Base-by-base conservation (phyloP, 2,329 filamentous ascomycete species). In the Hortaea sp. region DNA sequence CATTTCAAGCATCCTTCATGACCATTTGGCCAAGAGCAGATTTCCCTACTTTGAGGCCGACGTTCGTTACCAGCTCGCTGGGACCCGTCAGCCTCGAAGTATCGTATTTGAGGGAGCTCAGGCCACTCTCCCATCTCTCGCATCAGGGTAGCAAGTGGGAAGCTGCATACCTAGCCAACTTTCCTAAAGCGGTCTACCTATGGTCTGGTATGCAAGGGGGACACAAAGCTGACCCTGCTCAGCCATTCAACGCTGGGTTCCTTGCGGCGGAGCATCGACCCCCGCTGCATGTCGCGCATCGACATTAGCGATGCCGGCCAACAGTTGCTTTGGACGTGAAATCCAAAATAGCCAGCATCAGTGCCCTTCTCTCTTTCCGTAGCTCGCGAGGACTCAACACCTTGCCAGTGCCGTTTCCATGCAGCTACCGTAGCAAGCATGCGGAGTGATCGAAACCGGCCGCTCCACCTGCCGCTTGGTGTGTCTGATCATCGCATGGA, bases 61-160 rank as follows among this genome's bases (percentile, higher is more conserved):
- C 51, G 50, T 51, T 55, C 56, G 53, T 55, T 57, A 56, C 56
- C 57, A 55, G 63, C 65, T 63, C 64, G 60, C 67, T 65, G 57
- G 57, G 57, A 57, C 57, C 47, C 41, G 51, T 70, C 67, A 70
- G 68, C 67, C 68, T 68, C 66, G 59, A 57, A 62, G 58, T 49
- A 66, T 57, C 61, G 65, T 64, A 67, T 68, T 64, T 63, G n/a
- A 57, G 56, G 56, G 57, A 64, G 65, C 66, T 69, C 65, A 69
- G 66, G 61, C 67, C 65, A 66, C 63, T 30, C 20, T 61, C 62
- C 55, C 62, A 53, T 51, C 51, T 55, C 54, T 39, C 37, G 53
- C 65, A 68, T 67, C 42, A 67, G 65, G 66, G 60, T 43, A 39
- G 53, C 64, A 68, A 68, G 41, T 68, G 66, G 66, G 59, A 65